phyloP scores from a whole-genome alignment of 768 basidiomycete genomes.

The Boletus vinaceobasis region DNA sequence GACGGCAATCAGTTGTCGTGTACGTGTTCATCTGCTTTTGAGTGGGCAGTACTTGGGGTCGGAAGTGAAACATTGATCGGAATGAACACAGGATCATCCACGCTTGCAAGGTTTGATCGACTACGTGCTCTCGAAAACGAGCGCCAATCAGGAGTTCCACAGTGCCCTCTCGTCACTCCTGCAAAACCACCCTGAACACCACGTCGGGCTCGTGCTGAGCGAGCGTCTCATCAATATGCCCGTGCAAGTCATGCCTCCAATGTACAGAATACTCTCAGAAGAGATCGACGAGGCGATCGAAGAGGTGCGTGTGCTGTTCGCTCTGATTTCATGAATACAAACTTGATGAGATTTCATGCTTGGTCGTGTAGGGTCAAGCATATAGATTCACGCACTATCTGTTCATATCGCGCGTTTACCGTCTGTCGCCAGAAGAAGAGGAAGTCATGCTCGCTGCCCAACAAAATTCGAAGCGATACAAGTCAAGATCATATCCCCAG shows the following conservation, averaged over 20 bases:
- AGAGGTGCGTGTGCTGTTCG: constrained; percentile 46
- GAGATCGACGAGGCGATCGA: constrained; percentile 74
- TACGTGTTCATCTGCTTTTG: constrained; percentile 26
- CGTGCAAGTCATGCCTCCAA: constrained; percentile 84
- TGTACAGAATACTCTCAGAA: constrained; percentile 84
- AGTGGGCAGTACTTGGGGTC: not conserved
- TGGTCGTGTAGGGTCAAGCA: constrained; percentile 44
- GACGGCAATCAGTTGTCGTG: constrained; percentile 78
- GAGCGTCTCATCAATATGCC: constrained; percentile 96
- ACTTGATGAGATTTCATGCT: not conserved
- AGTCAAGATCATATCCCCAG: constrained; percentile 13
- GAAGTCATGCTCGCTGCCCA: constrained; percentile 41
- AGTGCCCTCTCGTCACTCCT: constrained; percentile 47
- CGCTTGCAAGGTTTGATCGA: constrained; percentile 65
- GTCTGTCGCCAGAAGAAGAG: constrained; percentile 68
- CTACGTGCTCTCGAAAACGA: constrained; percentile 66
- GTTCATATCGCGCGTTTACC: constrained; percentile 77
- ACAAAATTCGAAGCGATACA: constrained; percentile 40
- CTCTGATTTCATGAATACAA: not conserved
- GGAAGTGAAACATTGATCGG: not conserved
- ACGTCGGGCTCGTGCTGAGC: constrained; percentile 81
- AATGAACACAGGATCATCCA: constrained; percentile 54
- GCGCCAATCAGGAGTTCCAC: constrained; percentile 48
- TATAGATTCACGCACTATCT: constrained; percentile 73
- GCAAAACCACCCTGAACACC: constrained; percentile 24